These are phyloP conservation scores for Theobroma grandiflorum DNA, from an alignment of 441 rosid species.

Conservation along the genomic window DNA sequence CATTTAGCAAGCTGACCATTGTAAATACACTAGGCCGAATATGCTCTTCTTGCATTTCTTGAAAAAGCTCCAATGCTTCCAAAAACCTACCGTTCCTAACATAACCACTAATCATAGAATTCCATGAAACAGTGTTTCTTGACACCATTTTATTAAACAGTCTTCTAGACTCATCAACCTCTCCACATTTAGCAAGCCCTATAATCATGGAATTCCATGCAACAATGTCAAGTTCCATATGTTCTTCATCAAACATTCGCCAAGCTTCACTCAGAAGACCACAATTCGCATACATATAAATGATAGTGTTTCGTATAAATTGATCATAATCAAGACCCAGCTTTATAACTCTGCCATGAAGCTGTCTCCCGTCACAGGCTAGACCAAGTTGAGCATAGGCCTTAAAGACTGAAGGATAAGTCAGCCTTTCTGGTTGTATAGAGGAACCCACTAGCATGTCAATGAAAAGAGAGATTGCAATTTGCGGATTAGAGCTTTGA, in stretches of 20 bases:
- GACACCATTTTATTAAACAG: conserved; percentile 61
- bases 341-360: conserved; percentile 77
- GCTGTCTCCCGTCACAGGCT: conserved; percentile 62
- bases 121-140: conserved; percentile 69
- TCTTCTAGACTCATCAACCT: conserved; percentile 54
- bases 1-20: conserved; percentile 81
- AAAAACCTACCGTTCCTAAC: conserved; percentile 63
- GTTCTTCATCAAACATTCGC: conserved; percentile 41
- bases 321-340: conserved; percentile 66
- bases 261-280: conserved; percentile 67
- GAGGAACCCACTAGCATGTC: conserved; percentile 56
- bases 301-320: conserved; percentile 59
- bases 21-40: conserved; percentile 71
- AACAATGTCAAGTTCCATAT: conserved; percentile 54
- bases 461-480: conserved; percentile 58
- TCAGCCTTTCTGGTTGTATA: conserved; percentile 64
- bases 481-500: conserved; percentile 64
- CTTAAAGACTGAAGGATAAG: conserved; percentile 88
- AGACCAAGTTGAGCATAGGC: conserved; percentile 63
- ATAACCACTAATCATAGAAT: conserved; percentile 77
- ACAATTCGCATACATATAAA: conserved; percentile 68
- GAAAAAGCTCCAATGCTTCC: conserved; percentile 72
- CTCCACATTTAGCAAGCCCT: conserved; percentile 66
- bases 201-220: conserved; percentile 79
- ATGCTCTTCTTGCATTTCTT: conserved; percentile 53